These are phyloP conservation scores for Hypocrella siamensis DNA, from an alignment of 2,329 filamentous ascomycete species.

Conservation along the genomic window DNA sequence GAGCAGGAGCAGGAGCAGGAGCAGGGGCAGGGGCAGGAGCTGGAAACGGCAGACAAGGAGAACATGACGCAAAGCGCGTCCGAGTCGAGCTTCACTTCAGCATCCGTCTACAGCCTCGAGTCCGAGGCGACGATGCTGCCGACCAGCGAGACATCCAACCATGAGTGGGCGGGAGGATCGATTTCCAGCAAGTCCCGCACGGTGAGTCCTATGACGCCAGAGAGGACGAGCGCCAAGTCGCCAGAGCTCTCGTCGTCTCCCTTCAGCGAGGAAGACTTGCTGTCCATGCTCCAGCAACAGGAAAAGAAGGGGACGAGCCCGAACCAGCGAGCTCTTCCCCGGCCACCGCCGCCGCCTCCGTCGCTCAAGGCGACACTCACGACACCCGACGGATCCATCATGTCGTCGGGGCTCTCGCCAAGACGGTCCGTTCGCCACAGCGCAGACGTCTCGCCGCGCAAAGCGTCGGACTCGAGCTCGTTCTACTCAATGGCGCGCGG, in stretches of 20 bases:
- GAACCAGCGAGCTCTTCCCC: constrained; percentile 14
- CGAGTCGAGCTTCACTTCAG: constrained; percentile 11
- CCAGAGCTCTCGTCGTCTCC: constrained; percentile 13
- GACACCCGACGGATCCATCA: constrained; percentile 11
- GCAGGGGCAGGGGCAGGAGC: not conserved
- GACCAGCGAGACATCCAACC: constrained; percentile 5
- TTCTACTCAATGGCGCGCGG: constrained; percentile 10
- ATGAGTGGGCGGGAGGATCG: constrained; percentile 2
- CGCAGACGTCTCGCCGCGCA: constrained; percentile 7
- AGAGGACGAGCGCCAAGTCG: not conserved
- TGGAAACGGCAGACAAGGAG: not conserved
- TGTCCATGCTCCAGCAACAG: constrained; percentile 15
- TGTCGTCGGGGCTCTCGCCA: constrained; percentile 14
- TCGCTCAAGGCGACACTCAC: constrained; percentile 11
- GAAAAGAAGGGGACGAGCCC: no score
- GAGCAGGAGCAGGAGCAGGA: not conserved
- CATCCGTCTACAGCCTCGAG: constrained; percentile 10
- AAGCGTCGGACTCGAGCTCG: constrained; percentile 12
- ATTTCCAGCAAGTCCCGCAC: constrained; percentile 4
- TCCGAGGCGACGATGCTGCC: constrained; percentile 7
- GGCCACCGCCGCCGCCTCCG: no score
- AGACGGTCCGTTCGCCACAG: constrained; percentile 7
- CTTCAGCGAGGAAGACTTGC: constrained; percentile 17
- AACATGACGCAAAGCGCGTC: constrained; percentile 4
- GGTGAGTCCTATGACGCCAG: constrained; percentile 3